A percentile compares a stretch with the other conserved stretches of the same genome.
These are phyloP conservation scores for Chaetomium sp. DNA, from an alignment of 2,329 filamentous ascomycete genomes.

Conservation along the genomic window DNA sequence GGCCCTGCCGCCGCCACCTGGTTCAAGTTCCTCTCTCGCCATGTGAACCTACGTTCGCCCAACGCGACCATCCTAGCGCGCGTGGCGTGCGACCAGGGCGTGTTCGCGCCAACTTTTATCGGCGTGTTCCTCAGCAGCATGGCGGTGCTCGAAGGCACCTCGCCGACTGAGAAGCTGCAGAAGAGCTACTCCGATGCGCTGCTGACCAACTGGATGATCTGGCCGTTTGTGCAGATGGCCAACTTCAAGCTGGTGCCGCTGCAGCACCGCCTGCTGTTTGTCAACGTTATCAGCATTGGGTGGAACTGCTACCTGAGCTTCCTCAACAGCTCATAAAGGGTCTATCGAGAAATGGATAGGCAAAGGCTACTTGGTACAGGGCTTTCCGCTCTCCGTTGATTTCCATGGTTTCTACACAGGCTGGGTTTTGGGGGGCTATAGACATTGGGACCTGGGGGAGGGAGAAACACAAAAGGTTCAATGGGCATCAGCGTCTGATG, in stretches of 20 bases:
- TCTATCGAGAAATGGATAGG: not conserved
- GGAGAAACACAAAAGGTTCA: too few species aligned
- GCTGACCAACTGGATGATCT: slow-evolving; percentile 78
- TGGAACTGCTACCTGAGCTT: slow-evolving; percentile 62
- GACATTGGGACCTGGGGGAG: too few species aligned
- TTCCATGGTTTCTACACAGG: too few species aligned
- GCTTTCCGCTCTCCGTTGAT: not conserved
- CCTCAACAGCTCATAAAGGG: slow-evolving; percentile 43
- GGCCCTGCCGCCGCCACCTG: slow-evolving; percentile 82
- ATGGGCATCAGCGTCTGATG: too few species aligned
- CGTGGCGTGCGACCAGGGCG: slow-evolving; percentile 70
- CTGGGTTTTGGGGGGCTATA: too few species aligned
- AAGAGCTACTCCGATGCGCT: slow-evolving; percentile 66
- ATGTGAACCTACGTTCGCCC: slow-evolving; percentile 55
- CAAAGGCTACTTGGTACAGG: not conserved
- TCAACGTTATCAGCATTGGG: slow-evolving; percentile 69
- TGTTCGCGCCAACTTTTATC: slow-evolving; percentile 82
- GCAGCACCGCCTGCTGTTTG: slow-evolving; percentile 75
- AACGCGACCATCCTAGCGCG: slow-evolving; percentile 69
- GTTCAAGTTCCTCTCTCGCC: slow-evolving; percentile 71
- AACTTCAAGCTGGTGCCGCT: slow-evolving; percentile 87
- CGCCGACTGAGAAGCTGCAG: slow-evolving; percentile 58
- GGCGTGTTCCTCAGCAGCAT: slow-evolving; percentile 76
- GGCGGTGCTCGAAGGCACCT: slow-evolving; percentile 69
- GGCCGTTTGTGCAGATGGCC: slow-evolving; percentile 76